Percentiles rank a stretch among this genome's conserved stretches.
phyloP scores from a whole-genome alignment of 2,329 filamentous ascomycete genomes.

The Harringtonia aguacate region DNA sequence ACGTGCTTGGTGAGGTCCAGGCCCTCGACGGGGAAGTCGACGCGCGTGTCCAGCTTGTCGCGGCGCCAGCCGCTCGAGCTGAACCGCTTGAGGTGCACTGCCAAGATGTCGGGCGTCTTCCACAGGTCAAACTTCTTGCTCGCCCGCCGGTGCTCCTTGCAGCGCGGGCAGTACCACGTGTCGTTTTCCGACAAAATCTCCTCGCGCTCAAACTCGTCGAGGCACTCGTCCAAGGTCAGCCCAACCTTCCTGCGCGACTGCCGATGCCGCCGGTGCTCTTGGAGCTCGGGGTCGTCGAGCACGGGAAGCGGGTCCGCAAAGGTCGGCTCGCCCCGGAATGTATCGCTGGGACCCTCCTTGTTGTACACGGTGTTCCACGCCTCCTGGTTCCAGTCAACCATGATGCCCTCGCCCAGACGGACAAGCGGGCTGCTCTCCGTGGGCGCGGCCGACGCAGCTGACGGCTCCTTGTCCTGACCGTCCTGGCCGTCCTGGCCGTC shows the following conservation, averaged over 20 bases:
- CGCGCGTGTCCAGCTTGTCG: conserved; percentile 83
- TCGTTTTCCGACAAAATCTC: conserved; percentile 92
- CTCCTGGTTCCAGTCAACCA: conserved; percentile 73
- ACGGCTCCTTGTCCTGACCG: not conserved
- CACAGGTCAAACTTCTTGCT: conserved; percentile 96
- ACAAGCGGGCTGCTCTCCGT: conserved; percentile 53
- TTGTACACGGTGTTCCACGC: conserved; percentile 64
- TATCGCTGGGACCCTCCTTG: conserved; percentile 27
- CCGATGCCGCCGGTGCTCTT: conserved; percentile 52
- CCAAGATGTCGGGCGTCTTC: conserved; percentile 90
- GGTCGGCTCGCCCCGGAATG: conserved; percentile 48
- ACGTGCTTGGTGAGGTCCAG: conserved; percentile 75
- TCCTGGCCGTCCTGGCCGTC: too few relatives aligned
- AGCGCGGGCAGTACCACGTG: conserved; percentile 94
- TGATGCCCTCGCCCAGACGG: conserved; percentile 69
- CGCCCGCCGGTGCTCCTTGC: conserved; percentile 85
- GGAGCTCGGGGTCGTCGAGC: conserved; percentile 49
- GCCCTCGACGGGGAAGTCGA: conserved; percentile 84
- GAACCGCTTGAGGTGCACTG: conserved; percentile 93
- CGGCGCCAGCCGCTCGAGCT: conserved; percentile 71
- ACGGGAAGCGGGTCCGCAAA: conserved; percentile 40
- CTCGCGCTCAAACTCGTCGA: conserved; percentile 88
- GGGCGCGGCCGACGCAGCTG: conserved; percentile 15
- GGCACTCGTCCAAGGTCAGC: conserved; percentile 77
- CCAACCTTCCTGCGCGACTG: conserved; percentile 59